Percentiles rank a stretch among this genome's conserved stretches.
These are phyloP conservation scores for Hsuehochloa calcarea DNA, from an alignment of 176 grass and related monocot genomes.

Conservation along the genomic window DNA sequence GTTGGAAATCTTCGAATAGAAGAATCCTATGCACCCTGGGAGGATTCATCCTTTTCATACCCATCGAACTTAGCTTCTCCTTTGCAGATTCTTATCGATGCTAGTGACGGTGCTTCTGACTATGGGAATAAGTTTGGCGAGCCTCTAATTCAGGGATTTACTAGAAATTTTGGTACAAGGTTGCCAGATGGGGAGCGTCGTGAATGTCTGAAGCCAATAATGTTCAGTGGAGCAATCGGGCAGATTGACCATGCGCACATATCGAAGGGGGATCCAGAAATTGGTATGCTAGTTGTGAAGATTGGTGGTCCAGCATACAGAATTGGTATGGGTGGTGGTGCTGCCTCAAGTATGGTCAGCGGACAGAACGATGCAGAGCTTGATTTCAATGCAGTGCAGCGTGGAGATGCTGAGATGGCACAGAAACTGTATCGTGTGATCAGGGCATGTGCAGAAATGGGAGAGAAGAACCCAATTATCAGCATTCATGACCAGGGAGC, in stretches of 20 bases:
- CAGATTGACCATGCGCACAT: slow-evolving; percentile 77
- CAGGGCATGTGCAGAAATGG: slow-evolving; percentile 78
- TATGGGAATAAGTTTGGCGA: slow-evolving; percentile 93
- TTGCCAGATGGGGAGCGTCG: slow-evolving; percentile 24
- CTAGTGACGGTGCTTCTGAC: slow-evolving; percentile 77
- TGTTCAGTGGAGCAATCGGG: slow-evolving; percentile 85
- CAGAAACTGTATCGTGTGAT: slow-evolving; percentile 77
- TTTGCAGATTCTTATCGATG: slow-evolving; percentile 68
- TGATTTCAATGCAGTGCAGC: slow-evolving; percentile 79
- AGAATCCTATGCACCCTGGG: slow-evolving; percentile 64
- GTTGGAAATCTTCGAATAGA: slow-evolving; percentile 81
- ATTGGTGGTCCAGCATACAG: slow-evolving; percentile 81
- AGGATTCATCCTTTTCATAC: slow-evolving; percentile 59
- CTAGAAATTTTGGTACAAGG: slow-evolving; percentile 73
- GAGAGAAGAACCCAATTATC: slow-evolving; percentile 65
- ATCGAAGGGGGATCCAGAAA: slow-evolving; percentile 59
- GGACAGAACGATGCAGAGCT: slow-evolving; percentile 80
- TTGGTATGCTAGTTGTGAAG: slow-evolving; percentile 91
- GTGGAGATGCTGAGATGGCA: slow-evolving; percentile 92
- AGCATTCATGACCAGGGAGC: slow-evolving; percentile 92
- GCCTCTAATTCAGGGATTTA: slow-evolving; percentile 75
- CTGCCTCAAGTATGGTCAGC: slow-evolving; percentile 82
- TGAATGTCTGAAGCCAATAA: slow-evolving; percentile 86
- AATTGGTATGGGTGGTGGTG: slow-evolving; percentile 90
- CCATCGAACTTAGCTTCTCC: slow-evolving; percentile 59